Base-by-base conservation (phyloP, 1,284 basidiomycete genomes). In the Ceratobasidium papillatum region DNA sequence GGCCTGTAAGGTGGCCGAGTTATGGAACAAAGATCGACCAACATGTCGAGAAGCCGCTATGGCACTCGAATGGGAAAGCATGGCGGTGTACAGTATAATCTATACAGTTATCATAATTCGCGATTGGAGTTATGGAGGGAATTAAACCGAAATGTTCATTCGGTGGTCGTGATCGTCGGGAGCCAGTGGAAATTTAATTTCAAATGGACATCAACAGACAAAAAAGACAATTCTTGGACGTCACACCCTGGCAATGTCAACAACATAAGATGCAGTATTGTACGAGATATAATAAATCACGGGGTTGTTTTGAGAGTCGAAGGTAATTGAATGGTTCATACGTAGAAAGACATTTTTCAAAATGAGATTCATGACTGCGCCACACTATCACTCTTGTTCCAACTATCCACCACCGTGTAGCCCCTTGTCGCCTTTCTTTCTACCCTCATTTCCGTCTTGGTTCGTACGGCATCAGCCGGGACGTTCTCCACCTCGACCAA, bases 401-500 rank as follows among this genome's bases (percentile, higher is more conserved):
- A 71, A 30, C 68, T 30, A 17, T 82, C 80, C n/a, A 83, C 80
- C 5, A 93, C 87, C 61, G 85, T 83, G 77, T 91, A 94, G 5
- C 92, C 92, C 64, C 89, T 84, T 12, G 84, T 81, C 5, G 91
- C 86, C 81, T 85, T 88, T 78, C 92, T 84, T 78, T 90, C 89
- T 78, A 82, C 80, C 78, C 88, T 85, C 83, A 90, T 87, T 81
- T 92, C 86, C 76, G 86, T 83, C 81, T 90, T 89, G 9, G 88
- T 90, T 82, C 85, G 85, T 38, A 94, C 91, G 65, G 85, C 84
- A 41, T 86, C 84, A 38, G 83, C 83, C 0, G 90, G 86, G 17
- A 96, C 93, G 79, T 95, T 95, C 80, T 92, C 87, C 71, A 95
- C 94, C 79, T 91, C 89, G n/a, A 96, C 87, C 43, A 96, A 84